Conservation (phyloP, 2,329 filamentous ascomycete species). For the Ambrosiella xylebori region DNA sequence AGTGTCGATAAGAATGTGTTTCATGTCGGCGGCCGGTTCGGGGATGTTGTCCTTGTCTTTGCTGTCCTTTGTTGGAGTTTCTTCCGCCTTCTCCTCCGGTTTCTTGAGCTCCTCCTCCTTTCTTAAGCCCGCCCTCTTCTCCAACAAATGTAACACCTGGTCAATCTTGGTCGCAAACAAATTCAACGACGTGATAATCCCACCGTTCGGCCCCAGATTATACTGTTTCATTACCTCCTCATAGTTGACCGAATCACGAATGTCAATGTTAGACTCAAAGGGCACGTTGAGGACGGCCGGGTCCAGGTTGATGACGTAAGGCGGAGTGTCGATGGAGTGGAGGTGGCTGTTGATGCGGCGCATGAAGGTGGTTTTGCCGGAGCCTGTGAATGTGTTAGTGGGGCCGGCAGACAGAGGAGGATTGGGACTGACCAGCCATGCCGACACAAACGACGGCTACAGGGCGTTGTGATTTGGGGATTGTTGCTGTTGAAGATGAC, state of each 20-base stretch:
- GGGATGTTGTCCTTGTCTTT: slow-evolving; percentile 72
- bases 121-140: slow-evolving; percentile 51
- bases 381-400: slow-evolving; percentile 35
- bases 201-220: slow-evolving; percentile 91
- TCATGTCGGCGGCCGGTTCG: slow-evolving; percentile 28
- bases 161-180: slow-evolving; percentile 97
- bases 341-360: slow-evolving; percentile 91
- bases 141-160: slow-evolving; percentile 73
- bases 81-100: slow-evolving; percentile 76
- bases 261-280: slow-evolving; percentile 96
- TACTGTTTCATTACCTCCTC: slow-evolving; percentile 99
- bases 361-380: slow-evolving; percentile 99
- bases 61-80: slow-evolving; percentile 89
- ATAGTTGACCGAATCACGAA: slow-evolving; percentile 97
- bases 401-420: not conserved
- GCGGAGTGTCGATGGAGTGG: slow-evolving; percentile 60
- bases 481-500: not conserved
- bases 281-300: slow-evolving; percentile 85
- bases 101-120: slow-evolving; percentile 64
- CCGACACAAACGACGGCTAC: slow-evolving; percentile 83
- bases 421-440: slow-evolving; percentile 57
- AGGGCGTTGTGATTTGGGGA: slow-evolving; percentile 24
- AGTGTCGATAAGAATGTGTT: slow-evolving; percentile 84
- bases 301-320: slow-evolving; percentile 94
- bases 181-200: slow-evolving; percentile 87